Base-by-base conservation (phyloP, 1,284 basidiomycete species). In the Pterulicium gracile region DNA sequence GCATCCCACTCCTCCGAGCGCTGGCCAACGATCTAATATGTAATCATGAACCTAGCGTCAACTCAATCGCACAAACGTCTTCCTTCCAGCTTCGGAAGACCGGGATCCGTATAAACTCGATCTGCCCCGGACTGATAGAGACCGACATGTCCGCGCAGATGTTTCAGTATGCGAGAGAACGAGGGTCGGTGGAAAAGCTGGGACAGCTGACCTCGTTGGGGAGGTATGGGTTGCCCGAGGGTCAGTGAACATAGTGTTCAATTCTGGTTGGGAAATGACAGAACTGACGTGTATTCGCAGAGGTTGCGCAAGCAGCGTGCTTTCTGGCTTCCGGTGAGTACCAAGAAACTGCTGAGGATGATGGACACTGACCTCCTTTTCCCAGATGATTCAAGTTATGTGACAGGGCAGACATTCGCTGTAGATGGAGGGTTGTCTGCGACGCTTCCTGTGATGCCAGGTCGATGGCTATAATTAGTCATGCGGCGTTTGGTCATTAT, bases 91-190 rank as follows among this genome's bases (percentile, higher is more conserved):
- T 95, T n/a, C 73, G 79, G 50, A 81, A 75, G 53, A 82, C 80
- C 1, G 87, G 90, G 60, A 73, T 97, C 51, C 82, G 93, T 32
- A 84, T 95, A 52, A 96, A 96, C 62, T 77, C 86, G 14, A 79
- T 96, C 51, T 94, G 90, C 57, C 93, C 93, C 1, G 93, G 93
- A 15, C 64, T 96, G 43, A 92, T 96, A 55, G 87, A 94, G 65
- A 94, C 90, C 1, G 85, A 81, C 24, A 92, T 94, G 88, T 92
- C 92, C 0, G 64, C 64, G 46, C 57, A 57, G 3, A 73, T 81
- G 15, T 96, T 96, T 55, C 79, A 88, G 21, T 73, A 75, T 47
- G 91, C 93, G 22, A 77, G 84, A 27, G 61, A 75, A 50, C 73
- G 80, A 24, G 93, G 93, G 5, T 84, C 70, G 14, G 74, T 67